Evolutionary conservation across 108 stramenopile species (phyloP), one percentile per base, ranked within the genome.

Genomic region (Fistulifera solaris): DNA sequence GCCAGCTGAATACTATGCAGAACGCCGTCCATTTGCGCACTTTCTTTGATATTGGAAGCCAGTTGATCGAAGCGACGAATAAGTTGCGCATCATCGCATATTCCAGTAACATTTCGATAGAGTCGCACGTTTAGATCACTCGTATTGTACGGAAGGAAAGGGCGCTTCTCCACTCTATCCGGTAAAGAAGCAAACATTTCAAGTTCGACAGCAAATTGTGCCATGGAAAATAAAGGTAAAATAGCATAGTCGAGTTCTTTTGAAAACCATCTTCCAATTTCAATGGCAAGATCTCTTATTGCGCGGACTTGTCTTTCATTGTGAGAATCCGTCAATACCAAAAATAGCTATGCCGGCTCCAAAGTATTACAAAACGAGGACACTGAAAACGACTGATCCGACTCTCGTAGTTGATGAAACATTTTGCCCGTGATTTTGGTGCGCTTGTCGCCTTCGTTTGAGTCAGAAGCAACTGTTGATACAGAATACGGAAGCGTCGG

Each of bases 211-310:
- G 44, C 66, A 38, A 67, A 67, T 25, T 67, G 66, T 5, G 66
- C 49, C 54, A 67, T 47, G 46, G 54, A 26, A 25, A 67, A 67
- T 12, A 67, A 60, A 39, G 66, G 66, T 18, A 67, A n/a, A 28
- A 67, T 51, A 15, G 66, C 60, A 19, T 42, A 19, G 39, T 67
- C 54, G 8, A 67, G 45, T 27, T 60, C 28, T 22, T 52, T 27
- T 10, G 66, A 56, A 24, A 66, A 66, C 65, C 65, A 66, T 19
- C 17, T 23, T 28, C 65, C 65, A 1, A 50, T 66, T 38, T 59
- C 59, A 19, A 35, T 35, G 8, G 31, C 31, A 40, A 65, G 38
- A 50, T 65, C 63, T 0, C 40, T 24, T 0, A 47, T 54, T 17
- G 19, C 21, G 44, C 21, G 19, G 17, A 17, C 19, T 45, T 21